Conservation (phyloP, 208 protist species). For the Acanthamoeba sp. region DNA sequence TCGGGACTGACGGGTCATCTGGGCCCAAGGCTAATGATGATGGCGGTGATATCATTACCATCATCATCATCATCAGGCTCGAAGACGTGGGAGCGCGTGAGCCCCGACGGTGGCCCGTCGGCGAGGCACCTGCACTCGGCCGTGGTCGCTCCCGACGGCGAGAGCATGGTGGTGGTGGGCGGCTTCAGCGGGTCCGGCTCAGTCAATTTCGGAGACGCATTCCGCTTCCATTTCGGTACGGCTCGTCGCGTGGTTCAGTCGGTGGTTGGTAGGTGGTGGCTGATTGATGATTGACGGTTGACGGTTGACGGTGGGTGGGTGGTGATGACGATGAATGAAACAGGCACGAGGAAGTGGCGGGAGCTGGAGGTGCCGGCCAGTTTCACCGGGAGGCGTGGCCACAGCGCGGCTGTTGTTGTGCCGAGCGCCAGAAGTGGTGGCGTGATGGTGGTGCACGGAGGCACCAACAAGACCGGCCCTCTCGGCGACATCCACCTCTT, state of each 20-base stretch:
- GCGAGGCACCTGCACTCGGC: constrained; percentile 40
- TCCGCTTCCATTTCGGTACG: background rate
- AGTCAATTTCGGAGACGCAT: background rate
- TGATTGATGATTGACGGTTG: background rate
- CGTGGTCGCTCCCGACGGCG: background rate
- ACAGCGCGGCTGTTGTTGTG: background rate
- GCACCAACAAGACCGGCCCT: background rate
- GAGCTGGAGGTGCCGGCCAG: background rate
- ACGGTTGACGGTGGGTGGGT: background rate
- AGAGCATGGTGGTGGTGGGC: constrained; percentile 46
- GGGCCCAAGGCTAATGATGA: background rate
- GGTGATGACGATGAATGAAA: too few species aligned
- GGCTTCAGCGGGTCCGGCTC: background rate
- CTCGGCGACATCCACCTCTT: background rate
- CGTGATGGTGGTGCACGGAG: constrained; percentile 52
- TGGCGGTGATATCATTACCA: too few species aligned
- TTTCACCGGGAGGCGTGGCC: background rate
- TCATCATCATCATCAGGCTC: too few species aligned
- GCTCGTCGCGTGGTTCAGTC: background rate
- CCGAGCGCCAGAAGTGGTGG: background rate
- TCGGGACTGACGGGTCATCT: background rate
- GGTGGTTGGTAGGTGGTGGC: background rate
- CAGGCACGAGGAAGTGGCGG: background rate
- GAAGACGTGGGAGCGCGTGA: constrained; percentile 11
- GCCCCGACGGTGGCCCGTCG: background rate